These are phyloP conservation scores for Ustilago xerochloae DNA, from an alignment of 1,284 basidiomycete genomes.

Conservation along the genomic window DNA sequence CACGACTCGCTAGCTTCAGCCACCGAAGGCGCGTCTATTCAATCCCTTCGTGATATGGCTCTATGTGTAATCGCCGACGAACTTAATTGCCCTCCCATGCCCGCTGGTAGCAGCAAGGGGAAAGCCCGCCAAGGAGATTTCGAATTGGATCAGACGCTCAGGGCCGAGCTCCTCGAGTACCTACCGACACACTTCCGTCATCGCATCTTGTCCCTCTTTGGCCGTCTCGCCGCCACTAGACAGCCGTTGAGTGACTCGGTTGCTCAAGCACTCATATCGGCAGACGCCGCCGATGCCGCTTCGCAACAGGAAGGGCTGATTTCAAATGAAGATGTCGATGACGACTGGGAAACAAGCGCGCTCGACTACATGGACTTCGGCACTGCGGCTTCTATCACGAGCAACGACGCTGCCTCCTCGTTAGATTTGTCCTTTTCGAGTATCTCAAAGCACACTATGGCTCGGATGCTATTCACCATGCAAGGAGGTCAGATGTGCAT, in stretches of 20 bases:
- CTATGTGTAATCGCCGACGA: slow-evolving; percentile 36
- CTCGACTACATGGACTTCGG: not conserved
- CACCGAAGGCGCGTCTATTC: not conserved
- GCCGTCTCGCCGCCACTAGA: slow-evolving; percentile 23
- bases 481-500: not conserved
- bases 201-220: slow-evolving; percentile 29
- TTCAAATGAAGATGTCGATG: slow-evolving; percentile 6
- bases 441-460: slow-evolving; percentile 12
- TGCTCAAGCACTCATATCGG: slow-evolving; percentile 15
- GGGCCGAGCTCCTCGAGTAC: slow-evolving; percentile 21
- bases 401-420: not conserved
- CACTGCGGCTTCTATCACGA: not conserved
- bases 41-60: slow-evolving; percentile 28
- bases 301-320: not conserved
- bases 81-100: slow-evolving; percentile 11
- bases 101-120: not conserved
- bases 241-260: slow-evolving; percentile 24
- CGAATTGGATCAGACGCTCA: slow-evolving; percentile 6
- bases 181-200: slow-evolving; percentile 27
- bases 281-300: not conserved
- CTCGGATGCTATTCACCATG: slow-evolving; percentile 2
- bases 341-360: not conserved
- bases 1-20: not conserved
- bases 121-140: not conserved
- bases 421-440: slow-evolving; percentile 42